Conservation (phyloP, 176 grass and related monocot species). For the Bromus sterilis region DNA sequence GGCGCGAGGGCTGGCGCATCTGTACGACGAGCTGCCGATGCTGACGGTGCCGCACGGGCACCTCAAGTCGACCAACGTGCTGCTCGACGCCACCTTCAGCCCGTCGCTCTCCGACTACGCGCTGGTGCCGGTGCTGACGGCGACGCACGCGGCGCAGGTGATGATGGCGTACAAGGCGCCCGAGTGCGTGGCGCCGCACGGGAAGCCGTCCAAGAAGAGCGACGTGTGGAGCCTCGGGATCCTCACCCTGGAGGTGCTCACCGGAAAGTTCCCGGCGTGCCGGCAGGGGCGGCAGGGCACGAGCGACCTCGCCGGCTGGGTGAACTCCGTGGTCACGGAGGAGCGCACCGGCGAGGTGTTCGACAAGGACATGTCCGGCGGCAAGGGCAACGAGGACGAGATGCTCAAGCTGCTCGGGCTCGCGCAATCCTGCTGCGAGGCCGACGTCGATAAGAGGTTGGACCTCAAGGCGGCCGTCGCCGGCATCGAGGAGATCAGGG, state of each 20-base stretch:
- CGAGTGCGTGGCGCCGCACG: constrained; percentile 38
- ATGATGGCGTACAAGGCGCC: constrained; percentile 84
- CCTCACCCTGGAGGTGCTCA: constrained; percentile 72
- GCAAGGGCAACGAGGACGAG: constrained; percentile 7
- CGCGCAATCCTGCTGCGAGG: constrained; percentile 56
- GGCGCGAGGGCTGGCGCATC: constrained; percentile 43
- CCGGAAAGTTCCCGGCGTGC: constrained; percentile 53
- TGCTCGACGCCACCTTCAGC: constrained; percentile 43
- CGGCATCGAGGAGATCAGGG: constrained; percentile 62
- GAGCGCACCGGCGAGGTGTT: constrained; percentile 59
- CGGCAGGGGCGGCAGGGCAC: constrained; percentile 21
- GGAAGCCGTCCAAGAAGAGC: constrained; percentile 79
- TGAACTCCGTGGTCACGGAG: constrained; percentile 30
- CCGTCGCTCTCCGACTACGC: constrained; percentile 74
- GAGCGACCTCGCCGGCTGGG: constrained; percentile 54
- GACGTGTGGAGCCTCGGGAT: constrained; percentile 87
- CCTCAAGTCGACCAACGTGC: constrained; percentile 88
- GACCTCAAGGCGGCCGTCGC: constrained; percentile 57
- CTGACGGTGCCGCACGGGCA: constrained; percentile 88
- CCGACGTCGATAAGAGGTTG: constrained; percentile 60
- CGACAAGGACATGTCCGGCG: constrained; percentile 35
- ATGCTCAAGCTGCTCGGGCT: constrained; percentile 64
- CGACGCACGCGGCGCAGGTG: constrained; percentile 39
- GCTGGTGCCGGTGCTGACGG: constrained; percentile 68
- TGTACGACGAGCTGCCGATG: constrained; percentile 91